Evolutionary conservation across 148 eudicot species (phyloP).

Genomic region (Vaccinium macrocarpon): DNA sequence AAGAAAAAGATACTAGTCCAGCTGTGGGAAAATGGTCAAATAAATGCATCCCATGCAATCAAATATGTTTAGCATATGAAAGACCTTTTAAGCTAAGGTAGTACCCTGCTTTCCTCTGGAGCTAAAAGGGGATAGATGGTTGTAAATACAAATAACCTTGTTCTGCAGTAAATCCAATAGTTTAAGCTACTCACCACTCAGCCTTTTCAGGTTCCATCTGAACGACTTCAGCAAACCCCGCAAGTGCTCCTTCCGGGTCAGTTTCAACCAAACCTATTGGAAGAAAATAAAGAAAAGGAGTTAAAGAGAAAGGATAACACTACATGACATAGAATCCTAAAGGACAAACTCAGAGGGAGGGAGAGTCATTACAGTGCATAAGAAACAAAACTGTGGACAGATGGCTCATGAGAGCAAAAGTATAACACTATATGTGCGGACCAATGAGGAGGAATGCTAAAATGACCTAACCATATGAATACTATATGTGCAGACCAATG

Average conservation of each 20-base stretch:
- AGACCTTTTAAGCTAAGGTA: background rate
- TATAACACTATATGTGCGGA: background rate
- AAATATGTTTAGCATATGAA: background rate
- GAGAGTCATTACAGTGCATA: background rate
- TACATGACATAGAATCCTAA: background rate
- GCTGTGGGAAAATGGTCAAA: background rate
- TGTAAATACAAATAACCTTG: background rate
- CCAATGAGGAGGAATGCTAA: background rate
- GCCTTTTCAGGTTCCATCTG: conserved; percentile 83
- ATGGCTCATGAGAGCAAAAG: background rate
- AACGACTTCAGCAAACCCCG: conserved; percentile 85
- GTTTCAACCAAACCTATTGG: conserved; percentile 77
- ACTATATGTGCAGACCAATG: background rate
- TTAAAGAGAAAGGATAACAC: background rate
- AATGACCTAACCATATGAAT: background rate
- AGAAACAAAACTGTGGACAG: background rate
- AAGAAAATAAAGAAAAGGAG: background rate
- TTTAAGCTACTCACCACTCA: conserved; percentile 53
- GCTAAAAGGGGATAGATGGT: background rate
- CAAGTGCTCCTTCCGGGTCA: conserved; percentile 87
- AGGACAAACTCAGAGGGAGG: background rate
- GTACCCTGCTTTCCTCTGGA: background rate
- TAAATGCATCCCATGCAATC: background rate
- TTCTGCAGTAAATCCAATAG: background rate
- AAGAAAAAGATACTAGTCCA: conserved; percentile 11